Conservation (phyloP, 176 grass and related monocot species). For the Triticum timopheevii region DNA sequence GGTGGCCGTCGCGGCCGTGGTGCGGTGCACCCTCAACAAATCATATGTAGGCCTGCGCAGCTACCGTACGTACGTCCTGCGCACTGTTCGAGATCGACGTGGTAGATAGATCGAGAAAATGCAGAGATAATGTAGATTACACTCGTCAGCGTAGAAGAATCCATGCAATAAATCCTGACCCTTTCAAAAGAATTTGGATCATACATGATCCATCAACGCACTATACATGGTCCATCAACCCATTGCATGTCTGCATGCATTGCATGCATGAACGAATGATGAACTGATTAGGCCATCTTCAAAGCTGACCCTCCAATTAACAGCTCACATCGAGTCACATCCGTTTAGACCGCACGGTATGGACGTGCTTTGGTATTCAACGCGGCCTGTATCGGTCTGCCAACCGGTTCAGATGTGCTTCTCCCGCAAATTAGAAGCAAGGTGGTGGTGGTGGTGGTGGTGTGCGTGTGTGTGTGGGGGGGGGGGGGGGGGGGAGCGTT, state of each 20-base stretch:
- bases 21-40: constrained; percentile 2
- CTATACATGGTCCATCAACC: neutral
- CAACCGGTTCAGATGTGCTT: too few relatives aligned
- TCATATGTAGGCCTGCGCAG: too few relatives aligned
- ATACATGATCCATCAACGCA: neutral
- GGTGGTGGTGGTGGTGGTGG: too few relatives aligned
- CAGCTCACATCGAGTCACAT: too few relatives aligned
- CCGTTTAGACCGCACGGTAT: too few relatives aligned
- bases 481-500: too few relatives aligned
- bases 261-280: neutral
- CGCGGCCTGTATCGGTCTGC: too few relatives aligned
- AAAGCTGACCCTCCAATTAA: too few relatives aligned
- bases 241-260: neutral
- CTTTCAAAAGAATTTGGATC: neutral
- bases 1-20: neutral
- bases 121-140: too few relatives aligned
- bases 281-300: neutral
- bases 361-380: too few relatives aligned
- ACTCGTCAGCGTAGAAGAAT: neutral
- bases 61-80: neutral
- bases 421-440: too few relatives aligned
- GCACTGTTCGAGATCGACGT: neutral
- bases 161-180: neutral
- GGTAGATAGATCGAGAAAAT: neutral
- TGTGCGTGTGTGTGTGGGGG: too few relatives aligned